These are phyloP conservation scores for Ophidiomyces ophidiicola DNA, from an alignment of 2,329 filamentous ascomycete genomes.

Conservation along the genomic window DNA sequence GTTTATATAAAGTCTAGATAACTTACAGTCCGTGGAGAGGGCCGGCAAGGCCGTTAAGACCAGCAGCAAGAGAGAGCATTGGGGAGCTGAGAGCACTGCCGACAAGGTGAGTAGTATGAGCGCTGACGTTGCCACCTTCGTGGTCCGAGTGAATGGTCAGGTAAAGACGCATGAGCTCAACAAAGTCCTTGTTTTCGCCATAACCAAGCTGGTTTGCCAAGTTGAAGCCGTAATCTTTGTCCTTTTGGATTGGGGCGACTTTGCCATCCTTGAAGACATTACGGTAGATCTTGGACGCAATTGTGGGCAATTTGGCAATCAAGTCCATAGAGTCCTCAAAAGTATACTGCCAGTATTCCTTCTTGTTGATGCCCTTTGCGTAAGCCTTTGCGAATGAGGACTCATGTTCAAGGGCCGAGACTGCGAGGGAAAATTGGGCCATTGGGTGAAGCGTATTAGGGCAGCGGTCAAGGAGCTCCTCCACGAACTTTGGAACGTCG, in stretches of 20 bases:
- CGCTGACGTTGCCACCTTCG: conserved; percentile 97
- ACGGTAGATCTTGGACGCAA: conserved; percentile 97
- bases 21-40: conserved; percentile 80
- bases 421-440: conserved; percentile 97
- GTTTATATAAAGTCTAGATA: not conserved
- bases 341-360: conserved; percentile 98
- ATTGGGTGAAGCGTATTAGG: conserved; percentile 97
- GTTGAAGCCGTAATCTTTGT: conserved; percentile 99
- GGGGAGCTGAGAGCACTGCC: conserved; percentile 93
- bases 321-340: conserved; percentile 99
- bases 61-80: conserved; percentile 90
- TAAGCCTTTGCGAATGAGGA: conserved; percentile 97
- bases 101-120: conserved; percentile 97
- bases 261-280: conserved; percentile 99
- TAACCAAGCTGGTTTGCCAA: conserved; percentile 99
- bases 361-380: conserved; percentile 98
- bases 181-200: conserved; percentile 85
- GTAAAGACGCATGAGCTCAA: conserved; percentile 98
- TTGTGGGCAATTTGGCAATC: conserved; percentile 98
- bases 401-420: conserved; percentile 96
- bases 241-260: conserved; percentile 88
- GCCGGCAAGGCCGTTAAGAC: conserved; percentile 94
- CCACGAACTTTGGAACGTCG: conserved; percentile 92
- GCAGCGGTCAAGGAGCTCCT: conserved; percentile 99
- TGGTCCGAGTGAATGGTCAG: conserved; percentile 99